Evolutionary conservation across 2,329 filamentous ascomycete species (phyloP), one percentile per base, ranked within the genome.

Genomic region (Xylariaceae sp.): DNA sequence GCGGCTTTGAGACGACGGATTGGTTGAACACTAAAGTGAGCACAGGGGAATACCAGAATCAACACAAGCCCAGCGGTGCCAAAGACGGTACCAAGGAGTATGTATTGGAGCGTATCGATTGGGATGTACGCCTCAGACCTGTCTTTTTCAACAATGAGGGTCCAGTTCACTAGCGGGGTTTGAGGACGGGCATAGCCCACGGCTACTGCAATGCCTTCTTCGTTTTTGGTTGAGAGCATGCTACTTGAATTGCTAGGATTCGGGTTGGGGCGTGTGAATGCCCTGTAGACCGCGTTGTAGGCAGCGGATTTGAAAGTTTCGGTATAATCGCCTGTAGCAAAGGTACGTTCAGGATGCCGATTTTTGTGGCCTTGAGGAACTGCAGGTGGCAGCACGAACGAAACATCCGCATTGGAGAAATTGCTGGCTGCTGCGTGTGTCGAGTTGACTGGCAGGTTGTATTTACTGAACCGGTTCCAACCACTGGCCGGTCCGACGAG

Each of bases 31-130:
- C 87, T 87, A 52, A 87, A 81, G 64, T 96, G 90, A 1, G 90
- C 89, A 35, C 90, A 82, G 0, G 90, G 89, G 35, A 91, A 78
- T 2, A 89, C 77, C 1, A 95, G 66, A 9, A 95, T 54, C 3
- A 90, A 65, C 45, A 95, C 80, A 5, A 86, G 75, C 0, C 86
- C 90, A 11, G 85, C 78, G 0, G 90, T 92, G 1, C 87, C 89
- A 64, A 96, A 95, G 0, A 95, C 87, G 53, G 89, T 95, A 5
- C 83, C 89, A 2, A 96, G 69, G 1, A 96, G 78, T 44, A 96
- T 89, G 42, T 86, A 84, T 17, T 88, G 82, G n/a, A 96, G 74
- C 17, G 82, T 83, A 27, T 75, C 70, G 49, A 96, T 90, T 0
- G 90, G 87, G 7, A 76, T 74, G 70, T 87, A 90, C 0, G 90